phyloP scores from a whole-genome alignment of 805 yeast species.

The Grigorovia humatica region DNA sequence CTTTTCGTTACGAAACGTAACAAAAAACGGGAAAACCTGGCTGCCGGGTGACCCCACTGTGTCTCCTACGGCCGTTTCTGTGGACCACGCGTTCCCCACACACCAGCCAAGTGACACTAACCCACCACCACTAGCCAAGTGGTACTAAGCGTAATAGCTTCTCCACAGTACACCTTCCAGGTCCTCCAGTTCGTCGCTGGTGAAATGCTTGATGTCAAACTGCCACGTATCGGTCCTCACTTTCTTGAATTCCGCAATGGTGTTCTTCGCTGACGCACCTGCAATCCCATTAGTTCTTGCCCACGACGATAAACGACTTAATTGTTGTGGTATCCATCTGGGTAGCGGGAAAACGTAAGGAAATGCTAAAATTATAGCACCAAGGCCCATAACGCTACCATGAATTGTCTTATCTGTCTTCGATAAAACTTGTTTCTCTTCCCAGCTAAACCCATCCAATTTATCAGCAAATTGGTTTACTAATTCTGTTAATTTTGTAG shows the following conservation, averaged over 20 bases:
- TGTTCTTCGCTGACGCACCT: slow-evolving; percentile 75
- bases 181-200: slow-evolving; percentile 73
- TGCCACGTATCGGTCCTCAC: slow-evolving; percentile 96
- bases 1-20: not conserved
- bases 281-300: slow-evolving; percentile 71
- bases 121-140: too few relatives aligned
- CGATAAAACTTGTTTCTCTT: slow-evolving; percentile 30
- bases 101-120: too few relatives aligned
- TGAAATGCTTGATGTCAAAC: slow-evolving; percentile 70
- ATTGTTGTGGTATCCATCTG: slow-evolving; percentile 67
- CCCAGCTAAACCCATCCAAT: slow-evolving; percentile 22
- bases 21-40: not conserved
- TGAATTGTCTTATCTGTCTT: slow-evolving; percentile 43
- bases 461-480: slow-evolving; percentile 33
- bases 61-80: not conserved
- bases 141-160: slow-evolving; percentile 66
- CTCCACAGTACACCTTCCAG: slow-evolving; percentile 91
- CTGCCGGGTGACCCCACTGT: not conserved
- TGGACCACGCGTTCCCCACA: too few relatives aligned
- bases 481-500: slow-evolving; percentile 31
- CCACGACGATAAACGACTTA: slow-evolving; percentile 60
- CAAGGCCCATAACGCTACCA: slow-evolving; percentile 82
- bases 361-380: slow-evolving; percentile 81
- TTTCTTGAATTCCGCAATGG: slow-evolving; percentile 77
- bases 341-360: slow-evolving; percentile 92